Evolutionary conservation across 2,329 filamentous ascomycete species (phyloP), one percentile per base, ranked within the genome.

Genomic region (Colletotrichum viniferum): DNA sequence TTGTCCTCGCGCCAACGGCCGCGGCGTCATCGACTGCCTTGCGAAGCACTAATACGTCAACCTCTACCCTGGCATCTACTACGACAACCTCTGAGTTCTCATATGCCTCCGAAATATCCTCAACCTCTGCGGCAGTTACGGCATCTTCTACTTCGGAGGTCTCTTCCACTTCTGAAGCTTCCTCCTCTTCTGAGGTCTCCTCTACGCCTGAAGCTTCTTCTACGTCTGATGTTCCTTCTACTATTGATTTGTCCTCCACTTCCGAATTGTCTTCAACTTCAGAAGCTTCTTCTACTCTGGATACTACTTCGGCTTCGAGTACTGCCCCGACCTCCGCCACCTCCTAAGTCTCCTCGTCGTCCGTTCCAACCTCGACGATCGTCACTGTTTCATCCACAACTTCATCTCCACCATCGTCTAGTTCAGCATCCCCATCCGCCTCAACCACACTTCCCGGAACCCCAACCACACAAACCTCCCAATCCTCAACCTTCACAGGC

Each of bases 41-140:
- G 43, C 2, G 10, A 4, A 52, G 1, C 43, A 13, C n/a, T 2
- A n/a, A 1, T 4, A 7, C 43, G 0, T 24, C 43, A 2, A 13
- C 43, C n/a, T 13, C n/a, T 13, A 4, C 1, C 10, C 4, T 12
- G 10, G 10, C 43, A 52, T 21, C 43, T 7, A 13, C n/a, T 7
- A 3, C 43, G 3, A 0, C 38, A 2, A n/a, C 38, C 18, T 21
- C n/a, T 21, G 43, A 7, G 6, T 52, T n/a, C 10, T 52, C 43
- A 1, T 52, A n/a, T 24, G 4, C 10, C 12, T 52, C 5, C 2
- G 43, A 52, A 21, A 4, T n/a, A 21, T 7, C n/a, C 6, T 21
- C 43, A 2, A 52, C 6, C n/a, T 52, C 43, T 13, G 10, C 1
- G 38, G 9, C 12, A 4, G 5, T 21, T 7, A 3, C 5, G 1